Base-by-base conservation (phyloP, 495 filamentous ascomycete species). In the Peziza echinospora region DNA sequence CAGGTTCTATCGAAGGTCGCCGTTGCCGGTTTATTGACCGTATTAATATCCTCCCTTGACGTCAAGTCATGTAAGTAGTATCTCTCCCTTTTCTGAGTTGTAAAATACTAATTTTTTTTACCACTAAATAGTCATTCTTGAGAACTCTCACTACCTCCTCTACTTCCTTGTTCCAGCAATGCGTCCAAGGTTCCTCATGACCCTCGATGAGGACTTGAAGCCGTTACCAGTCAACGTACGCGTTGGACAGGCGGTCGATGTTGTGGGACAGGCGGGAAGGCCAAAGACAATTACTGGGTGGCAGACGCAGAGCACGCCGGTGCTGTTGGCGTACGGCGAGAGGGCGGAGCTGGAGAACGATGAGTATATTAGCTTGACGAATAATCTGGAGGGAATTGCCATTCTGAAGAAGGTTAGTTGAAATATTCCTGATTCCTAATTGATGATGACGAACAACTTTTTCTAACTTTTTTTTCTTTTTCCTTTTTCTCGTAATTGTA, bases 271-370 rank as follows among this genome's bases (percentile, higher is more conserved):
- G 63, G 89, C 91, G 1, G 89, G 89, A 49, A 71, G 86, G 51
- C 89, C 89, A 43, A 99, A 94, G 77, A 94, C 91, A 3, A 99
- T 99, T 53, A 99, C 89, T 13, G 89, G 89, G 30, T 99, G 89
- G 89, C 89, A 99, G 66, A 99, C 89, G 49, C 89, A 99, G 66
- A 94, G 82, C 65, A 96, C 89, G 17, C 89, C 89, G 3, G 89
- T 99, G 44, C 67, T 99, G 47, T 67, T 99, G 58, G 76, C 83
- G 7, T 76, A 93, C 62, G 91, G 89, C 11, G 89, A 99, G 69
- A 69, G 89, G 55, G 89, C 89, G 37, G 89, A 99, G 67, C 63
- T 99, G 43, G 89, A 99, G 62, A 91, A 96, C 58, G 89, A 99
- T 67, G 76, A 96, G 64, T 99, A 96, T 56, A 77, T 94, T 46